Base-by-base conservation (phyloP, 139 green algal genomes). In the Micractinium sp. region DNA sequence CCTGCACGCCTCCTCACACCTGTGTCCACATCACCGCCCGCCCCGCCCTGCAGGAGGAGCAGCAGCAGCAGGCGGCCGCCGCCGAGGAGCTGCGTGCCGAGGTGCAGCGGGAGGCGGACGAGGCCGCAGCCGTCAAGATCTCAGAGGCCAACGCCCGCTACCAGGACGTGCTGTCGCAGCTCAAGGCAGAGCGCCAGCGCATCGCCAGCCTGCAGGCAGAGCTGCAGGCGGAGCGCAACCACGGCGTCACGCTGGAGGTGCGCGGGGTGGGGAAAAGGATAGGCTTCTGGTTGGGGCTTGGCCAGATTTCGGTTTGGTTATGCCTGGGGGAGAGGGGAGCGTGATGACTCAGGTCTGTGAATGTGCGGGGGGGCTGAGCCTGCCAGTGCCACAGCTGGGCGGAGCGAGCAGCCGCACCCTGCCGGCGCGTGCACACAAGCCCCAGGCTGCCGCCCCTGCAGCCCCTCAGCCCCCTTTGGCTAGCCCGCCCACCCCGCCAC, bases 191-290 rank as follows among this genome's bases (percentile, higher is more conserved):
- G 74, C 74, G 74, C 4, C 33, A 80, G 74, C 74, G 74, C 74
- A 80, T 80, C 33, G 33, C 74, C 74, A 80, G 74, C 74, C 74
- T 80, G 33, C 74, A 80, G 74, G 74, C 74, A 19, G 74, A 80
- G 74, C 74, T 80, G 33, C 74, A 53, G 74, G 74, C 74, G 74
- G 74, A 80, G 74, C 74, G 74, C 33, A 80, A 53, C 74, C 74
- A 80, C 16, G 74, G 74, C 13, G 74, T 80, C n/a, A 41, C 33
- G 74, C 33, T 80, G 2, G 74, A 80, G 74, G 74, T 80, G 33
- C 31, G 71, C n/a, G 4, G 16, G 9, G 69, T 5, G 47, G 47
- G 47, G 47, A 56, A 5, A 56, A 56, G 47, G 47, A 56, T 56
- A 9, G n/a, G n/a, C n/a, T n/a, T n/a, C n/a, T n/a, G n/a, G n/a